Percentiles rank a stretch among this genome's conserved stretches.
These are phyloP conservation scores for Penicillium palitans DNA, from an alignment of 2,329 filamentous ascomycete genomes.

Conservation along the genomic window DNA sequence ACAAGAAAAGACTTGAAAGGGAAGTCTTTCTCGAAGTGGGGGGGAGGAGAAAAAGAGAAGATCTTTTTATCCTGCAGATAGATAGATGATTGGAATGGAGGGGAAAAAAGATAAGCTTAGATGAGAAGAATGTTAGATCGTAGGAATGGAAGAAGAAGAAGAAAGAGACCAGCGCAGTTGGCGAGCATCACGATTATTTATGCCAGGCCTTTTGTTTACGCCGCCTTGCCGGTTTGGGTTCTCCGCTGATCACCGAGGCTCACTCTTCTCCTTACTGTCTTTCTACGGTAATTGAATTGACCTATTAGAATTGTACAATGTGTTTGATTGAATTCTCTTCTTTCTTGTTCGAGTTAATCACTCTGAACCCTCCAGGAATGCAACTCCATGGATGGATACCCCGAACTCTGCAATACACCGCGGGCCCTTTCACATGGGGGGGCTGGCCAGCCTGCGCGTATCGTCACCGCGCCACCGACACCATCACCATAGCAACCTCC, in stretches of 20 bases:
- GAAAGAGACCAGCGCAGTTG: conserved; percentile 11
- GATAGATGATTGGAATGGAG: conserved; percentile 25
- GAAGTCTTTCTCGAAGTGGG: conserved; percentile 39
- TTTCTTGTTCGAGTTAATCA: background rate
- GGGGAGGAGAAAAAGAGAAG: conserved; percentile 18
- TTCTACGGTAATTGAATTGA: background rate
- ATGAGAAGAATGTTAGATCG: conserved; percentile 18
- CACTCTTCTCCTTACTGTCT: conserved; percentile 2
- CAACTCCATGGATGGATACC: conserved; percentile 4
- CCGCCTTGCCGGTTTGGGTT: conserved; percentile 22
- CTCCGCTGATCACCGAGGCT: conserved; percentile 21
- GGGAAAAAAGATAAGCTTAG: conserved; percentile 17
- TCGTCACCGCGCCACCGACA: background rate
- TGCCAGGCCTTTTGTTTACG: conserved; percentile 27
- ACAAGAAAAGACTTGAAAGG: conserved; percentile 49
- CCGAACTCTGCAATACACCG: background rate
- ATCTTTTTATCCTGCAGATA: conserved; percentile 6
- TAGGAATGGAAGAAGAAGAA: conserved; percentile 25
- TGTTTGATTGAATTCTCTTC: background rate
- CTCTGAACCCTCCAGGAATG: background rate
- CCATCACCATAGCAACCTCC: conserved; percentile 19
- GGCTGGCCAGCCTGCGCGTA: conserved; percentile 17
- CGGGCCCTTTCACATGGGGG: conserved; percentile 18
- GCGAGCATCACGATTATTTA: conserved; percentile 29
- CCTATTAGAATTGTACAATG: background rate